Evolutionary conservation across 2,329 filamentous ascomycete species (phyloP), one percentile per base, ranked within the genome.

Genomic region (Fusarium tjaetaba): DNA sequence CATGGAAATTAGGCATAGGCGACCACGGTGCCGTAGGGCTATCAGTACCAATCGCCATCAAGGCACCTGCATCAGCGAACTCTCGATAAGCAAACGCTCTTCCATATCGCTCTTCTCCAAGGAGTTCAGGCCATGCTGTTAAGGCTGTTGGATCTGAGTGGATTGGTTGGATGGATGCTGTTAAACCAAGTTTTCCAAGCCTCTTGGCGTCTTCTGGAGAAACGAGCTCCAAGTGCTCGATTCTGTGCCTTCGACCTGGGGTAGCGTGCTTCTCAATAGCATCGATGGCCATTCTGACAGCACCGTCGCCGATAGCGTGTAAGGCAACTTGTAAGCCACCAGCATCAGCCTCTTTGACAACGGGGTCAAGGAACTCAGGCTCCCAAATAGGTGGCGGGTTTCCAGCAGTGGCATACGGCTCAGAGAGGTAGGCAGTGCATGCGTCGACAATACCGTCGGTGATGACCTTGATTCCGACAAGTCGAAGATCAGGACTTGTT

Each of bases 141-240:
- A 91, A 81, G 56, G 90, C 89, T 0, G 89, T 86, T 9, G 89
- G 89, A 69, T 89, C 87, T 4, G 86, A 82, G 67, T 89, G 88
- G 1, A 89, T 87, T 0, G 88, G 86, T 74, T 89, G 87, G 34
- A 89, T 82, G 4, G 86, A 88, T 3, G 88, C 88, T 6, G 87
- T 89, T 79, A 92, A 87, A 30, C 89, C 88, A 7, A 89, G 81
- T 30, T 80, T 75, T 2, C 88, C 89, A 7, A 92, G 84, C 2
- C 89, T 82, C 20, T 80, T 82, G 2, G 87, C 89, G 72, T 91
- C 89, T 61, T 84, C 83, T 2, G 85, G 84, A 0, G 84, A 84
- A 1, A 88, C 84, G 28, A 91, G 83, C 77, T 92, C 90, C 15
- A 92, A 80, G 74, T 92, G 90, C 80, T 92, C 89, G 75, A 91